Evolutionary conservation across 331 rosid species (phyloP).

Genomic region (Stylosanthes scabra): DNA sequence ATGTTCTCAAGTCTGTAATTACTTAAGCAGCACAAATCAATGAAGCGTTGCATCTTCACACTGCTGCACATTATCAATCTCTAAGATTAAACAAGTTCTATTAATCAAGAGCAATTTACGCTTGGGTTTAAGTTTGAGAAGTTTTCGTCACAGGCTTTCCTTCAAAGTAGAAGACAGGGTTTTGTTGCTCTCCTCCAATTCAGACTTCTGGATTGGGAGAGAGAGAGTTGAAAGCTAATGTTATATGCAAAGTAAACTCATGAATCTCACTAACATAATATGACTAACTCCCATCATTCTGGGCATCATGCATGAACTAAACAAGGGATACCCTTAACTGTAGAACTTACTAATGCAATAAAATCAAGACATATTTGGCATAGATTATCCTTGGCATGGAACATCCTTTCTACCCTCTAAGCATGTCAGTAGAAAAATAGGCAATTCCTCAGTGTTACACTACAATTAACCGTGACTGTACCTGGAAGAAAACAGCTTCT

Average conservation of each 20-base stretch:
- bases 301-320: background rate
- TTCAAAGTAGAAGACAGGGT: background rate
- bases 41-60: background rate
- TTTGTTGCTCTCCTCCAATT: background rate
- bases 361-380: conserved; percentile 5
- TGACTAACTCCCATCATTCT: conserved; percentile 9
- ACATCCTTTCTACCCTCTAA: conserved; percentile 1
- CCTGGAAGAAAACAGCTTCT: conserved; percentile 99
- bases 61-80: background rate
- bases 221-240: conserved; percentile 1
- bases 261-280: conserved; percentile 6
- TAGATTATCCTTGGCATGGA: conserved; percentile 2
- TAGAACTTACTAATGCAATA: background rate
- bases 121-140: background rate
- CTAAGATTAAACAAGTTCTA: background rate
- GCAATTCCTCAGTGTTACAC: background rate
- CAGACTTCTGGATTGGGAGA: conserved; percentile 19
- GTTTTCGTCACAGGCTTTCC: conserved; percentile 9
- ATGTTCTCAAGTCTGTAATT: conserved; percentile 10
- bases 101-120: background rate
- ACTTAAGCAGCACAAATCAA: background rate
- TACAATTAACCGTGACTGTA: conserved; percentile 22
- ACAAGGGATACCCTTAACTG: background rate
- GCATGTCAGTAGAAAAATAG: conserved; percentile 13
- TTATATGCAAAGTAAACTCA: conserved; percentile 4